These are phyloP conservation scores for Diospyros lotus DNA, from an alignment of 148 eudicot species.

Conservation along the genomic window DNA sequence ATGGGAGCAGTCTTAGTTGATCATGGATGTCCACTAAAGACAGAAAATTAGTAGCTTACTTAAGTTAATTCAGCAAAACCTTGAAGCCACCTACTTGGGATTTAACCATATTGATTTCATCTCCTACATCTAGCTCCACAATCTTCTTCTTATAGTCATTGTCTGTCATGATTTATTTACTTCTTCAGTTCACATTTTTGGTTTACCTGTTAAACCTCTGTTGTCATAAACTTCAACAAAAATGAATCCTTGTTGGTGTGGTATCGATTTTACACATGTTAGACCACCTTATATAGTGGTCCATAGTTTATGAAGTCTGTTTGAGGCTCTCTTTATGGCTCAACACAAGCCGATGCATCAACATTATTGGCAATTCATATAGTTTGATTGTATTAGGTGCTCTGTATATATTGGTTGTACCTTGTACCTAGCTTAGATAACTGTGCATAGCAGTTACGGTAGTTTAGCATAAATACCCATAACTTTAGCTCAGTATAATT, in stretches of 20 bases:
- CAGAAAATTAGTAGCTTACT: not conserved
- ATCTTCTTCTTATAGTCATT: not conserved
- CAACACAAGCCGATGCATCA: too few species aligned
- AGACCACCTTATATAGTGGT: not conserved
- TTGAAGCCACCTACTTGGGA: not conserved
- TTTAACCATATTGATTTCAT: not conserved
- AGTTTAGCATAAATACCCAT: too few species aligned
- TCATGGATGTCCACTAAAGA: not conserved
- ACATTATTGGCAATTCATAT: too few species aligned
- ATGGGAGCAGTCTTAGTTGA: not conserved
- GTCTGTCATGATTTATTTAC: not conserved
- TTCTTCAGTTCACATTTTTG: not conserved
- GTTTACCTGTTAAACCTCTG: not conserved
- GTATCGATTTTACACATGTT: not conserved
- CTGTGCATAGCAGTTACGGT: too few species aligned
- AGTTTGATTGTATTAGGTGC: too few species aligned
- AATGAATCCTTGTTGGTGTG: not conserved
- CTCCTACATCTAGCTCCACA: not conserved
- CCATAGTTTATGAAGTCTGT: too few species aligned
- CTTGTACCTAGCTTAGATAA: too few species aligned
- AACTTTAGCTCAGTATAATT: too few species aligned
- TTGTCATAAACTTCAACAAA: not conserved
- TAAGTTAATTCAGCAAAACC: not conserved
- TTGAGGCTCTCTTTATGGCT: too few species aligned
- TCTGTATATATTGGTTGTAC: too few species aligned